phyloP scores from a whole-genome alignment of 139 green algal genomes.

The Coelastrella sp. region DNA sequence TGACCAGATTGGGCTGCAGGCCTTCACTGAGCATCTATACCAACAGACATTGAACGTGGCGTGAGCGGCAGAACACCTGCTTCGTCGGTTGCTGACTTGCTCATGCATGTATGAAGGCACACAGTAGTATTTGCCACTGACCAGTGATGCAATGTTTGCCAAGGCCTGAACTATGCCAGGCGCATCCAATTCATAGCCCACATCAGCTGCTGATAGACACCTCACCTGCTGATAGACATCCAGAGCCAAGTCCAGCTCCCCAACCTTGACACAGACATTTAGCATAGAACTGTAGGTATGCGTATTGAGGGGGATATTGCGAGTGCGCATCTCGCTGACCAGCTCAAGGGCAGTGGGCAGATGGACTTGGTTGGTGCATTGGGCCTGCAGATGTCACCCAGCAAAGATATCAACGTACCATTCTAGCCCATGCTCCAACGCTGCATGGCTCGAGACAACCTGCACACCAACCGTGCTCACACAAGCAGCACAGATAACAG shows the following conservation, averaged over 20 bases:
- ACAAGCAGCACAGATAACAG: no score
- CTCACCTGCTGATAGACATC: constrained; percentile 76
- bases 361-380: constrained; percentile 71
- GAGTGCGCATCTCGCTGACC: constrained; percentile 69
- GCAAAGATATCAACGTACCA: no score
- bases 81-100: no score
- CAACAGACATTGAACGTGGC: background rate
- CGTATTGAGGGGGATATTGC: constrained; percentile 68
- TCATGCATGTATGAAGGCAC: no score
- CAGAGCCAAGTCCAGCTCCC: constrained; percentile 50
- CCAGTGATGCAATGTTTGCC: background rate
- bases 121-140: background rate
- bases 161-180: background rate
- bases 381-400: constrained; percentile 24
- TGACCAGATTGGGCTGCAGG: constrained; percentile 66
- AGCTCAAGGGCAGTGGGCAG: constrained; percentile 68
- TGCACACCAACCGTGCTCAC: no score
- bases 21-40: constrained; percentile 59
- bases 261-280: constrained; percentile 49
- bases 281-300: constrained; percentile 74
- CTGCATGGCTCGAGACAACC: background rate
- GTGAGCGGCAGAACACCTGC: no score
- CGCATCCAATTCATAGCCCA: background rate
- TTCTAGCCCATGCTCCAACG: no score
- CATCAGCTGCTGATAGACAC: no score